Conservation (phyloP, 768 basidiomycete genomes). For the Panus rudis region DNA sequence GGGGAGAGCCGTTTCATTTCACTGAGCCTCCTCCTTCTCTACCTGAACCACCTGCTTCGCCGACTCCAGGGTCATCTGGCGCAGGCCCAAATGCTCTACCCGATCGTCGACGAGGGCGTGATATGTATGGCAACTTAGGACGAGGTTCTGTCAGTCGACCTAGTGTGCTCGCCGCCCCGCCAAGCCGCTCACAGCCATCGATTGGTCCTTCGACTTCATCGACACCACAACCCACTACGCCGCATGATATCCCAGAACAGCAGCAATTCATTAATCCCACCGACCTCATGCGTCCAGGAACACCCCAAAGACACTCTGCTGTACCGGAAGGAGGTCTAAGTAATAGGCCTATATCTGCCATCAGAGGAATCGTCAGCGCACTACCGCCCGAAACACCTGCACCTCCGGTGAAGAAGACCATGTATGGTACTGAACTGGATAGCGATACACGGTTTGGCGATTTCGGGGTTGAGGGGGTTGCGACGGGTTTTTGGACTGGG, state of each 20-base stretch:
- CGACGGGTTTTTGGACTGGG: slow-evolving; percentile 62
- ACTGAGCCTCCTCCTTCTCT: no score
- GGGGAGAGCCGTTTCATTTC: slow-evolving; percentile 6
- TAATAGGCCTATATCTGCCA: neutral
- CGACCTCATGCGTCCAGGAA: no score
- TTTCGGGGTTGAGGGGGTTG: slow-evolving; percentile 74
- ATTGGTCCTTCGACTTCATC: no score
- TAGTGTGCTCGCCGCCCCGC: neutral
- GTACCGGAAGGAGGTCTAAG: no score
- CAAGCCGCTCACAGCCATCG: no score
- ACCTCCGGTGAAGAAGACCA: slow-evolving; percentile 54
- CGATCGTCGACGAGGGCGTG: slow-evolving; percentile 1
- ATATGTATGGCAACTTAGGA: no score
- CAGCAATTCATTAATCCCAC: no score
- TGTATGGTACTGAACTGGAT: slow-evolving; percentile 84
- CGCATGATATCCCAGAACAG: no score
- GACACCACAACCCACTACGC: no score
- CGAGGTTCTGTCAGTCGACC: neutral
- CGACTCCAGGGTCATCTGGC: slow-evolving; percentile 40
- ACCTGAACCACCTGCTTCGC: slow-evolving; percentile 52
- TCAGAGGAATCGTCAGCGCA: neutral
- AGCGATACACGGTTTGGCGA: slow-evolving; percentile 79
- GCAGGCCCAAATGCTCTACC: slow-evolving; percentile 14
- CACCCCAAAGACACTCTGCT: no score
- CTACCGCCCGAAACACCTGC: slow-evolving; percentile 36